Evolutionary conservation across 352 stramenopile genomes (phyloP).

Genomic region (Thraustochytrium striatum): DNA sequence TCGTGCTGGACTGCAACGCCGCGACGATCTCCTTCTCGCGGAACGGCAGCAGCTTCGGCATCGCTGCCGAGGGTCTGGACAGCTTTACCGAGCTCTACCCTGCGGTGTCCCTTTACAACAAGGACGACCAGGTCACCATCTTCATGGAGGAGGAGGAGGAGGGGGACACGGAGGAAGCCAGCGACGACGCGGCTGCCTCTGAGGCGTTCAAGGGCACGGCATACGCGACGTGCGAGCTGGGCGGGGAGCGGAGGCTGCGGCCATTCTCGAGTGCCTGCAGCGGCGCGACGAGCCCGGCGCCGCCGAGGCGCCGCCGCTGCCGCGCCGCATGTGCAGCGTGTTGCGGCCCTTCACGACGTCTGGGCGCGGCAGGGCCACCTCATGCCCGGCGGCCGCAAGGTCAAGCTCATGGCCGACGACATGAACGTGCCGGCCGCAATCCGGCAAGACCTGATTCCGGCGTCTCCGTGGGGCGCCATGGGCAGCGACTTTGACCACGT

Average conservation of each 20-base stretch:
- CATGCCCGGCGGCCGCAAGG: too few species aligned
- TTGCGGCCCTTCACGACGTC: neutral
- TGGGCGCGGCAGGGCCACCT: neutral
- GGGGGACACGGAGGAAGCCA: too few species aligned
- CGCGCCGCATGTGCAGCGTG: neutral
- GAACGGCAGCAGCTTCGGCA: slow-evolving; percentile 71
- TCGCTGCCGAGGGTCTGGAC: slow-evolving; percentile 80
- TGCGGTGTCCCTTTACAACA: slow-evolving; percentile 85
- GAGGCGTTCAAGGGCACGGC: neutral
- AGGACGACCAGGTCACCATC: slow-evolving; percentile 73
- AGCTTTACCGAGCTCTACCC: slow-evolving; percentile 79
- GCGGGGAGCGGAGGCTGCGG: neutral
- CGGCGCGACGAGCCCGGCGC: neutral
- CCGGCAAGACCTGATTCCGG: neutral
- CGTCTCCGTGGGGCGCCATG: neutral
- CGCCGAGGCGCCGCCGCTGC: neutral
- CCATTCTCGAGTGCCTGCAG: neutral
- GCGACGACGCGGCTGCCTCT: neutral
- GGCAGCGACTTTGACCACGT: neutral
- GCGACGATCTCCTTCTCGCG: slow-evolving; percentile 75
- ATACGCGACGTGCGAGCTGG: neutral
- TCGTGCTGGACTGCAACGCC: slow-evolving; percentile 72
- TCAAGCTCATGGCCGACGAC: neutral
- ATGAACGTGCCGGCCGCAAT: neutral
- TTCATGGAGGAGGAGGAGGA: slow-evolving; percentile 53